Conservation (phyloP, 495 filamentous ascomycete genomes). For the Margaritispora aquatica region DNA sequence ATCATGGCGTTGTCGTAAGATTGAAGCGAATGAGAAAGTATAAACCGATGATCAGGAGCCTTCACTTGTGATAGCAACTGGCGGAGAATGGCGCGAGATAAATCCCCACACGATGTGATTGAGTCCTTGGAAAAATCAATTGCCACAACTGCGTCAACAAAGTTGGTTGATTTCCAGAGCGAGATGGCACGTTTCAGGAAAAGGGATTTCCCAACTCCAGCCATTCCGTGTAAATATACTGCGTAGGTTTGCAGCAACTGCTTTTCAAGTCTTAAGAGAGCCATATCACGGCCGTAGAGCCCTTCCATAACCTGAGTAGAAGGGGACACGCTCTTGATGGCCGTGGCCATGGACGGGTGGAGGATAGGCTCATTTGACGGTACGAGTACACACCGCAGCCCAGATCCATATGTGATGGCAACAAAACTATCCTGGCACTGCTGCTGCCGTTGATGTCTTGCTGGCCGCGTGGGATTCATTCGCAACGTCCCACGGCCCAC, state of each 20-base stretch:
- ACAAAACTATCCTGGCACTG: background rate
- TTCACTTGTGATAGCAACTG: too few relatives aligned
- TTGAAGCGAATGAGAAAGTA: too few relatives aligned
- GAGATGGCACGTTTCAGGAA: background rate
- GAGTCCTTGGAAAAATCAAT: conserved; percentile 10
- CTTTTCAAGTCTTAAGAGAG: conserved; percentile 8
- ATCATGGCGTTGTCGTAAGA: too few relatives aligned
- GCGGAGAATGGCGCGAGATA: too few relatives aligned
- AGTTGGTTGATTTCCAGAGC: conserved; percentile 1
- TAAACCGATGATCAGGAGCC: too few relatives aligned
- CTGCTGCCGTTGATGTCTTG: background rate
- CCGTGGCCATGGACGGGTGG: background rate
- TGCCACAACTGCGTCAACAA: conserved; percentile 2
- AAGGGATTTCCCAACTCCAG: conserved; percentile 5
- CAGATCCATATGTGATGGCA: too few relatives aligned
- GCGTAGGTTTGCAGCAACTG: background rate
- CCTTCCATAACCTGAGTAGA: too few relatives aligned
- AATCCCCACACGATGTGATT: too few relatives aligned
- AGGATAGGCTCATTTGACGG: background rate
- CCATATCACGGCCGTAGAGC: conserved; percentile 7
- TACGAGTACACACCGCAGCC: too few relatives aligned
- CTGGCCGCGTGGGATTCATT: background rate
- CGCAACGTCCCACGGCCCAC: background rate
- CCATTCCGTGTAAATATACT: background rate
- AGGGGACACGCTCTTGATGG: background rate